Evolutionary conservation across 23 red algal species (phyloP), one percentile per base, ranked within the genome.

Genomic region (Gracilaria gracilis): DNA sequence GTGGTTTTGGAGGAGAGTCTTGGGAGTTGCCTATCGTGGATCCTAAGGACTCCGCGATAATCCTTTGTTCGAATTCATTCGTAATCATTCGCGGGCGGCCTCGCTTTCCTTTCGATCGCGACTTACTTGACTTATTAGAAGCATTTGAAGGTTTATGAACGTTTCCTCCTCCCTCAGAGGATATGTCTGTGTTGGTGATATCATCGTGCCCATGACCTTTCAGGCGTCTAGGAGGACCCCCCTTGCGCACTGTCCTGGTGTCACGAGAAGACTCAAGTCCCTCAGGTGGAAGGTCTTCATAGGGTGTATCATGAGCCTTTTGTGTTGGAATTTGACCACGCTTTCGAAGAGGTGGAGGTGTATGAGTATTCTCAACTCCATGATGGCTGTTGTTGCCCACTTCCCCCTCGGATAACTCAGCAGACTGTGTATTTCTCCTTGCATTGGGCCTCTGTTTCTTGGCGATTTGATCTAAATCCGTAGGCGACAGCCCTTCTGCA

Each of bases 51-150:
- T 38, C 64, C 31, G 64, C 31, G 32, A 69, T 12, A 69, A 69
- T 69, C 32, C 15, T 13, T 16, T 36, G 64, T 9, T 69, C 64
- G 32, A 69, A 0, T 69, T 37, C 64, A 36, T 34, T 36, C 64
- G 64, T 14, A 69, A 69, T 69, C 9, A 32, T 8, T 36, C 64
- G 64, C 28, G 64, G 64, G 64, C 64, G 64, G 37, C 64, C 64
- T 20, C 64, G 28, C 19, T 37, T 69, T 38, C 13, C 32, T 34
- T 69, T 69, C 32, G 31, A 19, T 8, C 8, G 64, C 6, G 20
- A 16, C 2, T 20, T 19, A 19, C 1, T 17, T 17, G 51, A 20
- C 17, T 55, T 15, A 55, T 36, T 19, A 34, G 64, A 69, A 37
- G 32, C 64, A 37, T 69, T 20, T 4, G 4, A 36, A 13, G 32